These are phyloP conservation scores for Aeschynomene evenia DNA, from an alignment of 306 rosid species.

Conservation along the genomic window DNA sequence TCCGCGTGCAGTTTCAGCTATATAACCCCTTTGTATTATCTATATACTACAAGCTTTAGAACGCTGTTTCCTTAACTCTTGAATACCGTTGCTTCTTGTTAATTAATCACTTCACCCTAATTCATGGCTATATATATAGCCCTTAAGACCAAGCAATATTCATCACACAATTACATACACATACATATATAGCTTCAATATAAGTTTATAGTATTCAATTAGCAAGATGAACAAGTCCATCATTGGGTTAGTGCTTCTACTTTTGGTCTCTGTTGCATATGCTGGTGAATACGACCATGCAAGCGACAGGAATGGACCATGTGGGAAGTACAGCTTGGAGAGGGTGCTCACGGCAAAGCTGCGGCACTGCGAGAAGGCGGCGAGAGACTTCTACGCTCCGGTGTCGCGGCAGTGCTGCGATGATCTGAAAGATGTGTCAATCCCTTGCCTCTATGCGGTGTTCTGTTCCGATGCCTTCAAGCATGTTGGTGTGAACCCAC, in stretches of 20 bases:
- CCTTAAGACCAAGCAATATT: not conserved
- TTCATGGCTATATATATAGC: not conserved
- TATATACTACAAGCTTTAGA: too few species aligned
- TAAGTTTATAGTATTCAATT: too few species aligned
- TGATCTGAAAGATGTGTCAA: not conserved
- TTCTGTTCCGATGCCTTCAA: not conserved
- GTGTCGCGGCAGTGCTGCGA: not conserved
- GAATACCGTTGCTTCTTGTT: too few species aligned
- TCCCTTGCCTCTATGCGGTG: not conserved
- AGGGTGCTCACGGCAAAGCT: not conserved
- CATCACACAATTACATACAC: not conserved
- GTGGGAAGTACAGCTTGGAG: not conserved
- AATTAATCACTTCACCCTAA: too few species aligned
- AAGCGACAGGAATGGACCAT: not conserved
- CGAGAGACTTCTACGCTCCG: not conserved
- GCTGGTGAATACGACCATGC: not conserved
- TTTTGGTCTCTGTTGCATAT: not conserved
- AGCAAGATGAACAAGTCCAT: not conserved
- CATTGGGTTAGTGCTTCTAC: not conserved
- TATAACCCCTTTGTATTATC: too few species aligned
- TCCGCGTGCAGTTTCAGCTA: too few species aligned
- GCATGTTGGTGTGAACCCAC: not conserved
- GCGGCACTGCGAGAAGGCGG: conserved; percentile 4
- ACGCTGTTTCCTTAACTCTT: too few species aligned
- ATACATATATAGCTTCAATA: not conserved